Percentiles rank a stretch among this genome's conserved stretches.
Conservation (phyloP, 768 basidiomycete genomes). For the Pluteus cervinus region DNA sequence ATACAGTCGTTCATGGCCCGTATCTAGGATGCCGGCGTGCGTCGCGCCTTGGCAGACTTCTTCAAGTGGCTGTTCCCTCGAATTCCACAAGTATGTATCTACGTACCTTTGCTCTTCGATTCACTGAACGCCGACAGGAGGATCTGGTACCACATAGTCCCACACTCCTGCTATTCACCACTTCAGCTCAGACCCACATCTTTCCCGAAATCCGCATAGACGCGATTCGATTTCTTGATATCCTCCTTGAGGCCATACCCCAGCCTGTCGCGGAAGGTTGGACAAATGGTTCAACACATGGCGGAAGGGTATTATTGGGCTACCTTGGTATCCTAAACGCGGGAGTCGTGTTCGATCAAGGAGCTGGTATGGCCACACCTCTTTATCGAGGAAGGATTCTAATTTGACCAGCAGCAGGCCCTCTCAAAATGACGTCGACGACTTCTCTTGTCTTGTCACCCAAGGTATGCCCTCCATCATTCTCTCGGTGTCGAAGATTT, state of each 20-base stretch:
- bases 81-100: slow-evolving; percentile 44
- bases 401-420: slow-evolving; percentile 20
- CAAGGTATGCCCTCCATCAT: slow-evolving; percentile 36
- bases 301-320: slow-evolving; percentile 65
- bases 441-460: slow-evolving; percentile 61
- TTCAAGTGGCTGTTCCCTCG: slow-evolving; percentile 68
- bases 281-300: slow-evolving; percentile 48
- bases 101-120: background rate
- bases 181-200: slow-evolving; percentile 90
- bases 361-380: slow-evolving; percentile 34
- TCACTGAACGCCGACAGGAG: slow-evolving; percentile 35
- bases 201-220: slow-evolving; percentile 94
- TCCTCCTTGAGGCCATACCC: slow-evolving; percentile 70
- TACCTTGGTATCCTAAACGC: slow-evolving; percentile 76
- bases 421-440: slow-evolving; percentile 47
- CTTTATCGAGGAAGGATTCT: background rate
- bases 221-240: slow-evolving; percentile 72
- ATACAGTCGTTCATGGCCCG: slow-evolving; percentile 7
- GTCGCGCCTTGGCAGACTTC: slow-evolving; percentile 65
- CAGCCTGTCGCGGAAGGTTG: slow-evolving; percentile 62
- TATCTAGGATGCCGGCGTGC: slow-evolving; percentile 69
- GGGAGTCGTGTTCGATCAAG: slow-evolving; percentile 55
- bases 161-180: slow-evolving; percentile 74
- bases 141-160: slow-evolving; percentile 70
- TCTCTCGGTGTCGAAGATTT: slow-evolving; percentile 5